Evolutionary conservation across 116 monocot species (phyloP).

Genomic region (Iris pallida): DNA sequence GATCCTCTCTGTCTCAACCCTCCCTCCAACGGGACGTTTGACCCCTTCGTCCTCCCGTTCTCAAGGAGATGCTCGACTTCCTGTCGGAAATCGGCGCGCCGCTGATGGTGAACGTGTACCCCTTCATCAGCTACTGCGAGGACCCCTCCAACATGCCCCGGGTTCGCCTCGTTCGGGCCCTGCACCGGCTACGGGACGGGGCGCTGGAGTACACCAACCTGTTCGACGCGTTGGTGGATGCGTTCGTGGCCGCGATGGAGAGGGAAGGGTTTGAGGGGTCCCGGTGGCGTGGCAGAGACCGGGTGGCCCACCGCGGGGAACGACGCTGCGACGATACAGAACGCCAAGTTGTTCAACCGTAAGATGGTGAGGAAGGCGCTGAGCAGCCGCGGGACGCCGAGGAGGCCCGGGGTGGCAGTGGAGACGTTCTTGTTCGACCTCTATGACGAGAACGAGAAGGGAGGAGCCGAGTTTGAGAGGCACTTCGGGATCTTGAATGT

Average conservation of each 20-base stretch:
- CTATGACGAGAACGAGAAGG: background rate
- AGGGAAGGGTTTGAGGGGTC: background rate
- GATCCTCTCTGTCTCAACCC: slow-evolving; percentile 16
- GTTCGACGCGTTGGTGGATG: slow-evolving; percentile 11
- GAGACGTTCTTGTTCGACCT: background rate
- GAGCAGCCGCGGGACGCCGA: slow-evolving; percentile 12
- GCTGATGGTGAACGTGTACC: slow-evolving; percentile 34
- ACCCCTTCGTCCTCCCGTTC: slow-evolving; percentile 6
- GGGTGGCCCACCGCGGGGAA: slow-evolving; percentile 29
- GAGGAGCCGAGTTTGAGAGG: slow-evolving; percentile 20
- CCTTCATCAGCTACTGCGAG: slow-evolving; percentile 29
- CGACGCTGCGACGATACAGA: slow-evolving; percentile 1
- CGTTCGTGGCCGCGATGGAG: slow-evolving; percentile 6
- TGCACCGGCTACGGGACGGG: slow-evolving; percentile 10
- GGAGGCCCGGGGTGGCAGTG: slow-evolving; percentile 8
- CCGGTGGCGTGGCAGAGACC: slow-evolving; percentile 30
- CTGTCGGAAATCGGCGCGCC: slow-evolving; percentile 25
- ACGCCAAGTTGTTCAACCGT: slow-evolving; percentile 17
- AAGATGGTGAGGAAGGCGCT: slow-evolving; percentile 2
- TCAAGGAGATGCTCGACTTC: slow-evolving; percentile 21
- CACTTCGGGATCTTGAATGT: slow-evolving; percentile 47
- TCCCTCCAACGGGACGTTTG: slow-evolving; percentile 22
- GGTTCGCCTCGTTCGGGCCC: slow-evolving; percentile 20
- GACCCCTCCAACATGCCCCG: slow-evolving; percentile 22
- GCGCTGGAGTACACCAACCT: slow-evolving; percentile 9